Conservation (phyloP, 345 rosid genomes). For the Cardamine chenopodiifolia region DNA sequence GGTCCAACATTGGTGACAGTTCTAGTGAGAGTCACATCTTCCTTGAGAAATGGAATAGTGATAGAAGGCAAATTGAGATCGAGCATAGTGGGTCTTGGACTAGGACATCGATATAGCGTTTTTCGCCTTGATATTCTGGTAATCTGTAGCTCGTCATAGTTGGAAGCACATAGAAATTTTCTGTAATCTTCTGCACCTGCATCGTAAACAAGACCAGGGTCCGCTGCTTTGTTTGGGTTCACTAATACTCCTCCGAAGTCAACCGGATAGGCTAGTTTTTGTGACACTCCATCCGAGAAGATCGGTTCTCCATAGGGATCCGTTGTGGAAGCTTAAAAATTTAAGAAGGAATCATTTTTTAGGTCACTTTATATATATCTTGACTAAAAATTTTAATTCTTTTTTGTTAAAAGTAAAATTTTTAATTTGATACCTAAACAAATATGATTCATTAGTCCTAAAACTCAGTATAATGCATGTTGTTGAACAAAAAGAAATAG, state of each 20-base stretch:
- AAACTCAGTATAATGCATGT: background rate
- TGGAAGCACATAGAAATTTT: constrained; percentile 48
- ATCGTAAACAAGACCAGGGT: constrained; percentile 67
- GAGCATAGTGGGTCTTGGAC: constrained; percentile 1
- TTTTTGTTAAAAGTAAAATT: too few relatives aligned
- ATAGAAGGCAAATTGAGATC: constrained; percentile 56
- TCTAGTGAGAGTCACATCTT: constrained; percentile 33
- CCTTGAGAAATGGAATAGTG: constrained; percentile 33
- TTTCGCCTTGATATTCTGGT: constrained; percentile 36
- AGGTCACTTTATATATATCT: background rate
- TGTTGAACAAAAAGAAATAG: background rate
- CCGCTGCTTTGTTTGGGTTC: constrained; percentile 51
- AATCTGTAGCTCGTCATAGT: constrained; percentile 48
- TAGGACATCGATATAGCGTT: constrained; percentile 29
- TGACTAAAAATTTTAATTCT: too few relatives aligned
- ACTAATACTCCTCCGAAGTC: constrained; percentile 62
- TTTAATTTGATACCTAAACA: background rate
- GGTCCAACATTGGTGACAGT: constrained; percentile 54
- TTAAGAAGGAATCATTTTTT: background rate
- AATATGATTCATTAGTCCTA: too few relatives aligned
- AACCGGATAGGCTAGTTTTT: constrained; percentile 48
- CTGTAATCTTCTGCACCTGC: constrained; percentile 48
- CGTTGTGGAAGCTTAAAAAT: constrained; percentile 28
- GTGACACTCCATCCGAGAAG: constrained; percentile 43
- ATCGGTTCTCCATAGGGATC: constrained; percentile 46